phyloP scores from a whole-genome alignment of 2,329 filamentous ascomycete genomes.

The Trichophyton schoenleinii region DNA sequence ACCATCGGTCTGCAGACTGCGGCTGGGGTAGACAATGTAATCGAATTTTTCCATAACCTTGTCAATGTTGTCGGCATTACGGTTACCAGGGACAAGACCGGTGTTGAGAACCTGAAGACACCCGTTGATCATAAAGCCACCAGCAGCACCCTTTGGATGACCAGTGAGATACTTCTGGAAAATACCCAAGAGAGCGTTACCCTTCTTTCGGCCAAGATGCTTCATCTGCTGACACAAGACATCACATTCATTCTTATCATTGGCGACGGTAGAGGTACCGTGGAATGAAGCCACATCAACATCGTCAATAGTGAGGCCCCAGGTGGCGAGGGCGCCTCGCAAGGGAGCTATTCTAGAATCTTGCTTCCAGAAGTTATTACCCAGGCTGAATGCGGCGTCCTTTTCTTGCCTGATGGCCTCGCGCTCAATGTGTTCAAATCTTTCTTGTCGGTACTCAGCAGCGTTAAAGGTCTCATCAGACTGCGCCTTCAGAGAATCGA shows the following conservation, averaged over 20 bases:
- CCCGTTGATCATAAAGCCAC: constrained; percentile 99
- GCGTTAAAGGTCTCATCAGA: constrained; percentile 59
- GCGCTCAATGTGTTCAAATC: constrained; percentile 71
- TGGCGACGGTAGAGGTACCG: constrained; percentile 94
- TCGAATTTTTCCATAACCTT: constrained; percentile 95
- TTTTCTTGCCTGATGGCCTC: constrained; percentile 85
- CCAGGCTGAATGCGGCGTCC: constrained; percentile 80
- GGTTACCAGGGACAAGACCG: constrained; percentile 89
- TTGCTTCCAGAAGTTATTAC: constrained; percentile 98
- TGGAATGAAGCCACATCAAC: constrained; percentile 95
- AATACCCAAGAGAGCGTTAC: constrained; percentile 88
- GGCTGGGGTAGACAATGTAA: constrained; percentile 92
- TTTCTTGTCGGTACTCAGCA: constrained; percentile 73
- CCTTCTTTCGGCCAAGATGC: constrained; percentile 89
- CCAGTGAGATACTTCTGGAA: constrained; percentile 99
- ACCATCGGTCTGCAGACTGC: constrained; percentile 90
- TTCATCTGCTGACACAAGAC: constrained; percentile 93
- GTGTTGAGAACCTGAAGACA: constrained; percentile 90
- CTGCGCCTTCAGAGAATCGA: constrained; percentile 77
- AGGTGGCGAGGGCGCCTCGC: constrained; percentile 88
- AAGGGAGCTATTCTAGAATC: constrained; percentile 88
- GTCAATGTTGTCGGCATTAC: constrained; percentile 96
- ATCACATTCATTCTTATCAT: constrained; percentile 98
- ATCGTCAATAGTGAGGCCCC: constrained; percentile 95
- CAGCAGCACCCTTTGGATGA: constrained; percentile 96